Base-by-base conservation (phyloP, 2,329 filamentous ascomycete genomes). In the Proliferodiscus dingleyae region DNA sequence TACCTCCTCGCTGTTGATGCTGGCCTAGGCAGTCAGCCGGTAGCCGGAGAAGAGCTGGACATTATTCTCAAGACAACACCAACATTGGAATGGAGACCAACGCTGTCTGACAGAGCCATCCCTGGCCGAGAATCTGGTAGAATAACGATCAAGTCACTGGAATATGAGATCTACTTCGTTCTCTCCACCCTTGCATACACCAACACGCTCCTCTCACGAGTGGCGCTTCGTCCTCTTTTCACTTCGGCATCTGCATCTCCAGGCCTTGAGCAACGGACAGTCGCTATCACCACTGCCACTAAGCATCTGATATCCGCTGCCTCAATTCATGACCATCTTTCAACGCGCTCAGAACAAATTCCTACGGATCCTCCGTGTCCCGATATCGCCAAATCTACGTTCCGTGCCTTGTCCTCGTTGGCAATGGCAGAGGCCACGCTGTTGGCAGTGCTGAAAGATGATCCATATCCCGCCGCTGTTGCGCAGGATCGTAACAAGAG, bases 361-460 rank as follows among this genome's bases (percentile, higher is more conserved):
- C 59, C 61, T 4, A 56, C 54, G 30, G 44, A 56, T 15, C 55
- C 63, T 21, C 73, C 77, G 1, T 76, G 71, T 55, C 64, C 71
- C 3, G 78, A 83, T 58, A 70, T 83, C 16, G 61, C 73, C 2
- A 72, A 77, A 5, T 61, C 74, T 2, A 74, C 71, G 6, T 68
- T 76, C 13, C 71, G 74, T 42, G 78, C 74, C 1, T 73, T 87
- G 45, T 71, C 78, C 3, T 77, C 75, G 9, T 73, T 96, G 3
- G 81, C 88, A 0, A 73, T 93, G 24, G 89, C 90, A 2, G 91
- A 96, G 67, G 90, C 90, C 0, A 96, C 90, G 0, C 75, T 97
- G 1, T 77, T 96, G 1, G 89, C 89, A 0, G 89, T 97, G 1
- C 66, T 95, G 40, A 97, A 97, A 58, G 91, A 97, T 62, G 93